Conservation (phyloP, 2,329 filamentous ascomycete species). For the Ambrosiella beaveri region DNA sequence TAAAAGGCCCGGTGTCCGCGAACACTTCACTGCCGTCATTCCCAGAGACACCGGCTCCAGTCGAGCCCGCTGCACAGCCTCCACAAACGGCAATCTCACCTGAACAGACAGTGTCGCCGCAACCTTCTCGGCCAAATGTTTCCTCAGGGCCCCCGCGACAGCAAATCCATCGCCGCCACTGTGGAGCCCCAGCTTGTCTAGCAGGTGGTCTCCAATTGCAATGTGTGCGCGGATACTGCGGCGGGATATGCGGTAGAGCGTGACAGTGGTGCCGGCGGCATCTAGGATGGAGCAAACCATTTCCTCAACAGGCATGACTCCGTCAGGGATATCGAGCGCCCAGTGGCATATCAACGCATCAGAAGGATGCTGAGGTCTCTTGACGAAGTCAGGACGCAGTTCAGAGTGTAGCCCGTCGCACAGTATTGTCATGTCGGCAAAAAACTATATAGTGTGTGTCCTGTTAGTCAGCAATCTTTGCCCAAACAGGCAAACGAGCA, state of each 20-base stretch:
- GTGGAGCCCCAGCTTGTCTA: constrained; percentile 13
- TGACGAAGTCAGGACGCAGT: constrained; percentile 16
- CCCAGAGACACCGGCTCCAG: constrained; percentile 15
- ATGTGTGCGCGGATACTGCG: constrained; percentile 18
- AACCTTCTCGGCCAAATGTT: constrained; percentile 12
- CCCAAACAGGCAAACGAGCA: neutral
- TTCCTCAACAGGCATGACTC: constrained; percentile 9
- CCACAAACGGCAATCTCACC: constrained; percentile 5
- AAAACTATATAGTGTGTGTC: constrained; percentile 1
- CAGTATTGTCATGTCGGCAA: constrained; percentile 10
- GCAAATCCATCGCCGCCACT: neutral
- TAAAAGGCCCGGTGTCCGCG: constrained; percentile 5
- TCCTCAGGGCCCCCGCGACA: constrained; percentile 2
- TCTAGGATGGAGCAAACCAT: constrained; percentile 17
- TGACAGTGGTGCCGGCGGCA: constrained; percentile 17
- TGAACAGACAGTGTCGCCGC: neutral
- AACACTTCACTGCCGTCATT: constrained; percentile 24
- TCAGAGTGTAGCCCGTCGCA: constrained; percentile 7
- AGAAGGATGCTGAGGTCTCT: constrained; percentile 16
- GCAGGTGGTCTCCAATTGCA: constrained; percentile 13
- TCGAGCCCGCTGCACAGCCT: constrained; percentile 5
- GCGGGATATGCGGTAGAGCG: constrained; percentile 17
- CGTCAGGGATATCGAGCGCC: constrained; percentile 18
- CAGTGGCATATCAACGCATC: constrained; percentile 17
- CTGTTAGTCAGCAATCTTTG: neutral